Conservation (phyloP, 495 filamentous ascomycete species). For the Aspergillus cristatus region DNA sequence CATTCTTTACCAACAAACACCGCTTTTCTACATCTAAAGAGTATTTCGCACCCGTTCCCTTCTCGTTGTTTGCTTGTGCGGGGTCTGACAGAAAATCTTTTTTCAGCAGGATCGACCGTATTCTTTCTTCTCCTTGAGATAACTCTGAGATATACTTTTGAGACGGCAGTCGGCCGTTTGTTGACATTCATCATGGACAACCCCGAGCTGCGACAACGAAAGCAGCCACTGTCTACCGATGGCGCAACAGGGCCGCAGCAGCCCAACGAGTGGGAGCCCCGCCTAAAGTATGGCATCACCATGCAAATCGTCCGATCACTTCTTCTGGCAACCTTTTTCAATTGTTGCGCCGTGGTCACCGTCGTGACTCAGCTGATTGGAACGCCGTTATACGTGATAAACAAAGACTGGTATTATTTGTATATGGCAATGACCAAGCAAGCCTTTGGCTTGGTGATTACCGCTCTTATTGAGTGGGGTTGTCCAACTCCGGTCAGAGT, state of each 20-base stretch:
- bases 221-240: conserved; percentile 13
- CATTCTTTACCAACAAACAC: too few relatives aligned
- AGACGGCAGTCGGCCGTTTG: too few relatives aligned
- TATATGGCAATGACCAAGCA: conserved; percentile 61
- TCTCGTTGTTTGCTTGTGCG: too few relatives aligned
- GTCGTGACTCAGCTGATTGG: conserved; percentile 48
- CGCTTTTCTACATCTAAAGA: too few relatives aligned
- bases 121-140: too few relatives aligned
- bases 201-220: conserved; percentile 35
- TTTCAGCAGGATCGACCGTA: too few relatives aligned
- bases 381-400: conserved; percentile 50
- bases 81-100: too few relatives aligned
- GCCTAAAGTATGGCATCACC: conserved; percentile 57
- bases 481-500: conserved; percentile 51
- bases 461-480: conserved; percentile 53
- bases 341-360: conserved; percentile 43
- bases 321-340: conserved; percentile 56
- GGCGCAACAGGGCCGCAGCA: neutral
- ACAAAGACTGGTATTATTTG: conserved; percentile 49
- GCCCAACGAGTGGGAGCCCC: conserved; percentile 27
- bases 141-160: too few relatives aligned
- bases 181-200: conserved; percentile 23
- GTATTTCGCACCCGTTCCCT: too few relatives aligned
- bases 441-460: conserved; percentile 50
- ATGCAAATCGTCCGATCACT: conserved; percentile 58